Evolutionary conservation across 805 yeast species (phyloP).

Genomic region (Wickerhamomyces ciferrii): DNA sequence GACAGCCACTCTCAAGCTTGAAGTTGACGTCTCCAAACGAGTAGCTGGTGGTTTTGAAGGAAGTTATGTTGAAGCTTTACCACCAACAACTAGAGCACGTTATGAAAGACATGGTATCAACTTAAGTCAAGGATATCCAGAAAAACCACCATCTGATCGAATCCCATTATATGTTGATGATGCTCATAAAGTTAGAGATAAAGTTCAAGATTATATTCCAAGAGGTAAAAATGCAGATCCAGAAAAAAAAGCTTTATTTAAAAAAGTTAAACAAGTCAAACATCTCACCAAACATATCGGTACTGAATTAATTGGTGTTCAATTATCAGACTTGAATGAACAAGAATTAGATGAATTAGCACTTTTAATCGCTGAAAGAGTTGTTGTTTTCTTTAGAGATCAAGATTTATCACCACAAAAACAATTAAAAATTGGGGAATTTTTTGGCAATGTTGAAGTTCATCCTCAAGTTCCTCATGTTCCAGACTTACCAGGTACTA

Average conservation of each 20-base stretch:
- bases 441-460: slow-evolving; percentile 38
- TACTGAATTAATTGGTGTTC: slow-evolving; percentile 41
- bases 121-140: slow-evolving; percentile 32
- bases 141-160: slow-evolving; percentile 22
- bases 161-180: slow-evolving; percentile 35
- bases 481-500: slow-evolving; percentile 30
- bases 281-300: slow-evolving; percentile 40
- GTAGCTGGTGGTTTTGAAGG: background rate
- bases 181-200: slow-evolving; percentile 28
- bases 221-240: slow-evolving; percentile 32
- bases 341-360: slow-evolving; percentile 41
- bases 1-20: background rate
- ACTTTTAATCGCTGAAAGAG: slow-evolving; percentile 38
- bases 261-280: slow-evolving; percentile 33
- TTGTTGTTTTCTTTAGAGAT: slow-evolving; percentile 42
- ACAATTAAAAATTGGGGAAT: slow-evolving; percentile 37
- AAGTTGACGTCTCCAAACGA: background rate
- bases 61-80: slow-evolving; percentile 9
- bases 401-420: slow-evolving; percentile 37
- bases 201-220: slow-evolving; percentile 25
- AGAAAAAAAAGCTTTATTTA: slow-evolving; percentile 32
- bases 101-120: slow-evolving; percentile 28
- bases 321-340: slow-evolving; percentile 33
- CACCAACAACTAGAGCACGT: slow-evolving; percentile 20
- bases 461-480: slow-evolving; percentile 30